Conservation (phyloP, 1,284 basidiomycete genomes). For the Ceratobasidium sp. region DNA sequence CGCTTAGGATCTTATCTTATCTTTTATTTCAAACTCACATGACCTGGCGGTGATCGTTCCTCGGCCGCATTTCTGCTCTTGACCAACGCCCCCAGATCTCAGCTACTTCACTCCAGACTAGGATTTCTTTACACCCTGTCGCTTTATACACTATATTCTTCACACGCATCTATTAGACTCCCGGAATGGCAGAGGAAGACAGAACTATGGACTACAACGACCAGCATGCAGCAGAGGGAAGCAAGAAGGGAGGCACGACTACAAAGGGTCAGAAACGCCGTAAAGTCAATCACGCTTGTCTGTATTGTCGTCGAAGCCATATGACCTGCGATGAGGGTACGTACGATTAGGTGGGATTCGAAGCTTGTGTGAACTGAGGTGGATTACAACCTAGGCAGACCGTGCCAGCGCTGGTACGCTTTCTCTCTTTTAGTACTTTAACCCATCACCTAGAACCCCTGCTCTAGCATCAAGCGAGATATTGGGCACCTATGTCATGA, state of each 20-base stretch:
- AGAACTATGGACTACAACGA: conserved; percentile 4
- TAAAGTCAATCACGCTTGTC: conserved; percentile 91
- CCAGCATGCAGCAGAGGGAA: conserved; percentile 25
- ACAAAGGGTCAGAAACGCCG: conserved; percentile 65
- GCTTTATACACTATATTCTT: background rate
- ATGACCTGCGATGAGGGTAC: conserved; percentile 89
- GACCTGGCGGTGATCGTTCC: conserved; percentile 20
- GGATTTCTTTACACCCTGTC: background rate
- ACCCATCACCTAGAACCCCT: conserved; percentile 11
- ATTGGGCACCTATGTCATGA: conserved; percentile 93
- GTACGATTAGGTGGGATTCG: background rate
- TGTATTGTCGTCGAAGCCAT: conserved; percentile 93
- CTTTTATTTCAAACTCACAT: conserved; percentile 28
- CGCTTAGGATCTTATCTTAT: conserved; percentile 37
- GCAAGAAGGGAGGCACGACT: conserved; percentile 33
- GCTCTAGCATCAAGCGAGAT: conserved; percentile 85
- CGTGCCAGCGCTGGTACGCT: conserved; percentile 89
- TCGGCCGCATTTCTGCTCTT: conserved; percentile 13
- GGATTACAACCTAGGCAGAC: conserved; percentile 61
- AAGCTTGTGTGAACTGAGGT: background rate
- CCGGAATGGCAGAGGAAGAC: conserved; percentile 14
- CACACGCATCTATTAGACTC: background rate
- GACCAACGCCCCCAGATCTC: background rate
- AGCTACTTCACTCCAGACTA: background rate
- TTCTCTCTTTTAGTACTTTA: background rate